These are phyloP conservation scores for Euphorbia schlechtendalii DNA, from an alignment of 441 rosid species.

Conservation along the genomic window DNA sequence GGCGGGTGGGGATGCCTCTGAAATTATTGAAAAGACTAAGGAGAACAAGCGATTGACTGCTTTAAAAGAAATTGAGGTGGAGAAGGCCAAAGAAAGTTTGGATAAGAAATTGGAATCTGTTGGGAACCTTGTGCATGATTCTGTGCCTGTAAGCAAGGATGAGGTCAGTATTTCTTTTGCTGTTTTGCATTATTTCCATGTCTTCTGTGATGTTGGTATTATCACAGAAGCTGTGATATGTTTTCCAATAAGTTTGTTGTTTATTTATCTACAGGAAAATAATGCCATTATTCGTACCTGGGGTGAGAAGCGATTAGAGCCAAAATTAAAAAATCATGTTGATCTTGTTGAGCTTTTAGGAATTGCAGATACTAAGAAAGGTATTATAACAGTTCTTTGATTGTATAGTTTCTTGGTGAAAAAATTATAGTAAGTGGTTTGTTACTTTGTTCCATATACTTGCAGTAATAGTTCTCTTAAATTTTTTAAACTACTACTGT, in stretches of 20 bases:
- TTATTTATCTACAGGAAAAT: slow-evolving; percentile 41
- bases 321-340: slow-evolving; percentile 72
- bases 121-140: slow-evolving; percentile 84
- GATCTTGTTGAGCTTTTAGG: slow-evolving; percentile 88
- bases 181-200: neutral
- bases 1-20: slow-evolving; percentile 55
- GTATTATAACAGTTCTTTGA: slow-evolving; percentile 22
- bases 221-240: neutral
- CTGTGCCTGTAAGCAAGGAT: slow-evolving; percentile 62
- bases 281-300: slow-evolving; percentile 52
- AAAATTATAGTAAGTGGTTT: too few species aligned
- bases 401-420: neutral
- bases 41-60: slow-evolving; percentile 43
- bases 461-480: neutral
- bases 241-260: neutral
- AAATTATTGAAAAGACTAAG: slow-evolving; percentile 46
- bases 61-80: slow-evolving; percentile 60
- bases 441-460: neutral
- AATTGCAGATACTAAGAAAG: slow-evolving; percentile 70
- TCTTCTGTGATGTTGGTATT: neutral
- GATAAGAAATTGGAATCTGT: slow-evolving; percentile 50
- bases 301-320: slow-evolving; percentile 55
- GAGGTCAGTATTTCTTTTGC: slow-evolving; percentile 39
- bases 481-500: neutral
- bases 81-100: slow-evolving; percentile 45